These are phyloP conservation scores for Cyclotella choctawhatcheeana DNA, from an alignment of 108 stramenopile genomes.

Conservation along the genomic window DNA sequence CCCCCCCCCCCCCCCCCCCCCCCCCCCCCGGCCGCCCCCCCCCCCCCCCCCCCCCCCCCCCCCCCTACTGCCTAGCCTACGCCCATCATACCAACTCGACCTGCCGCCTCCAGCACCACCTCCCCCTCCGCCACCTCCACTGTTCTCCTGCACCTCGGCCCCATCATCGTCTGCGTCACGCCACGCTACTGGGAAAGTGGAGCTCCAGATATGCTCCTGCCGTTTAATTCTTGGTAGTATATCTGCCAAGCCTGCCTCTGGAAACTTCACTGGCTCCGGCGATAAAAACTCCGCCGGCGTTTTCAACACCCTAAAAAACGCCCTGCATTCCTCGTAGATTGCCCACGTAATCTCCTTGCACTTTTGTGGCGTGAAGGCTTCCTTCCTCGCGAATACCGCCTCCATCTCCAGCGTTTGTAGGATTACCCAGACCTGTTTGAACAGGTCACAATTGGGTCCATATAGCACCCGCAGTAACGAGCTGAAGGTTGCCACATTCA, in stretches of 20 bases:
- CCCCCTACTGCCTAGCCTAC: no score
- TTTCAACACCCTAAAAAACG: background rate
- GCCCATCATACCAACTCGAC: no score
- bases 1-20: no score
- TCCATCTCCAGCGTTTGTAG: background rate
- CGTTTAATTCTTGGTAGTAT: no score
- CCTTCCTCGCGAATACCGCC: background rate
- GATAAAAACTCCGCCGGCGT: background rate
- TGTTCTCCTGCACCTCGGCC: no score
- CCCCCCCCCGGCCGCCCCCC: no score
- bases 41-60: no score
- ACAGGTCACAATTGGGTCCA: background rate
- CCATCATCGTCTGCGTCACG: no score
- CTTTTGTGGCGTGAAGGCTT: background rate
- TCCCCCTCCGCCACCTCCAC: no score
- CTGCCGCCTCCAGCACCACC: no score
- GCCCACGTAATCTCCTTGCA: constrained; percentile 20
- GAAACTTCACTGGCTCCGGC: background rate
- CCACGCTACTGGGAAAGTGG: no score
- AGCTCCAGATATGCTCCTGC: no score
- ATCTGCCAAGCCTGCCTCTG: constrained; percentile 1
- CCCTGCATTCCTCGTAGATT: constrained; percentile 3
- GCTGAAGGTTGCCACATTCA: constrained; percentile 9
- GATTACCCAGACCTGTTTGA: background rate
- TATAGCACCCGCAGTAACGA: constrained; percentile 1